Conservation (phyloP, 2,329 filamentous ascomycete species). For the Zasmidium cellare region DNA sequence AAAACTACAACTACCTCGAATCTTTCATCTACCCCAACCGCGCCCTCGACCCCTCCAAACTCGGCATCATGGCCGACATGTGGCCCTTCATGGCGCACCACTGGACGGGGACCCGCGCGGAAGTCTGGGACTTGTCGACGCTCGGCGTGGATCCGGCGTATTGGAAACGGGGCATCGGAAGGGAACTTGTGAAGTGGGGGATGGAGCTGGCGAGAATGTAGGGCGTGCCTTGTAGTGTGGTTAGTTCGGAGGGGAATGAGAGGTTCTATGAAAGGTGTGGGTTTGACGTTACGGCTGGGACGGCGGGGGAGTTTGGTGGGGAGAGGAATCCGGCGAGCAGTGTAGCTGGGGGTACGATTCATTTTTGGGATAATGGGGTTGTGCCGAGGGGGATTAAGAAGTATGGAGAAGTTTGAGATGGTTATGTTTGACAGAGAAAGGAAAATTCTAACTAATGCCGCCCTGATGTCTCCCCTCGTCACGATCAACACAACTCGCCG, state of each 20-base stretch:
- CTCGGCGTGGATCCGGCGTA: conserved; percentile 26
- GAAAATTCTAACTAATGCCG: not conserved
- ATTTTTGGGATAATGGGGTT: conserved; percentile 30
- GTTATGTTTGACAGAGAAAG: not conserved
- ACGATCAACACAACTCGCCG: no score
- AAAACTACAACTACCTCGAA: conserved; percentile 23
- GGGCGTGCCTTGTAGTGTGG: conserved; percentile 52
- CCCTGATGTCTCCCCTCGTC: not conserved
- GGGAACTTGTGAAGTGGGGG: conserved; percentile 29
- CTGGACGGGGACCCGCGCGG: conserved; percentile 26
- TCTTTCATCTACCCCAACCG: conserved; percentile 25
- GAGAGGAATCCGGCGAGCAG: conserved; percentile 17
- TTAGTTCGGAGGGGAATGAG: conserved; percentile 27
- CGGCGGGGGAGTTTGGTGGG: conserved; percentile 22
- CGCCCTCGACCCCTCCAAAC: conserved; percentile 20
- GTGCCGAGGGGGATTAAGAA: conserved; percentile 17
- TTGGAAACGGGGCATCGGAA: conserved; percentile 26
- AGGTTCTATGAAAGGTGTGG: conserved; percentile 29
- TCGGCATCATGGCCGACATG: conserved; percentile 13
- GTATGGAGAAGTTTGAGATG: conserved; percentile 18
- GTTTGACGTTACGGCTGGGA: conserved; percentile 24
- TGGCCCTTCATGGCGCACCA: conserved; percentile 24
- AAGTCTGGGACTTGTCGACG: conserved; percentile 29
- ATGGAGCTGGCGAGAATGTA: conserved; percentile 38
- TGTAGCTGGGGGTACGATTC: conserved; percentile 21